Percentiles rank a stretch among this genome's conserved stretches.
Evolutionary conservation across 768 basidiomycete species (phyloP).

Genomic region (Dioszegia crocea): DNA sequence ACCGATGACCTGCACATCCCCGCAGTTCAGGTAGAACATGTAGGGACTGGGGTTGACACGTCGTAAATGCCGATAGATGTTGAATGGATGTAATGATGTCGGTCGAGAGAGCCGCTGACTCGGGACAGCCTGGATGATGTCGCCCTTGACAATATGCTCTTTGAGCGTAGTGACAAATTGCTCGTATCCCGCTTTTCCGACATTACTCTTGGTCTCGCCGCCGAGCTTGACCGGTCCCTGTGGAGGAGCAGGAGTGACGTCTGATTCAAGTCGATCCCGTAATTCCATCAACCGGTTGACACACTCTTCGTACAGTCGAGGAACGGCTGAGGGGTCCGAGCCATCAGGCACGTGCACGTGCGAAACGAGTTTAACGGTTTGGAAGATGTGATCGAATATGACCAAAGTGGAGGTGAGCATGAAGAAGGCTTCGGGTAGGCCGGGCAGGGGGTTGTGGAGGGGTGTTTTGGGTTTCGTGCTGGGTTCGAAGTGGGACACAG

Average conservation of each 20-base stretch:
- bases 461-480: constrained; percentile 58
- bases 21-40: constrained; percentile 97
- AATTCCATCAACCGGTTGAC: constrained; percentile 74
- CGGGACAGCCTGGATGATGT: constrained; percentile 98
- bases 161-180: constrained; percentile 84
- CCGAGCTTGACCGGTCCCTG: constrained; percentile 51
- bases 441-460: constrained; percentile 67
- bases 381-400: constrained; percentile 94
- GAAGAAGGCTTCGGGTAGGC: constrained; percentile 89
- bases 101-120: constrained; percentile 83
- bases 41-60: constrained; percentile 97
- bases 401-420: constrained; percentile 95
- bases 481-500: constrained; percentile 93
- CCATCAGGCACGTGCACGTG: constrained; percentile 84
- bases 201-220: constrained; percentile 72
- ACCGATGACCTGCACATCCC: constrained; percentile 89
- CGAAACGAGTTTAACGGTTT: constrained; percentile 89
- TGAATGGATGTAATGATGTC: constrained; percentile 90
- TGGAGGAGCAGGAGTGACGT: constrained; percentile 56
- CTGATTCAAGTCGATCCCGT: constrained; percentile 69
- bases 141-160: constrained; percentile 88
- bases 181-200: constrained; percentile 89
- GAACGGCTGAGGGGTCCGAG: constrained; percentile 56
- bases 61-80: constrained; percentile 87
- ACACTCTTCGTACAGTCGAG: constrained; percentile 83